phyloP scores from a whole-genome alignment of 768 basidiomycete species.

The Phylloporus scabripes region DNA sequence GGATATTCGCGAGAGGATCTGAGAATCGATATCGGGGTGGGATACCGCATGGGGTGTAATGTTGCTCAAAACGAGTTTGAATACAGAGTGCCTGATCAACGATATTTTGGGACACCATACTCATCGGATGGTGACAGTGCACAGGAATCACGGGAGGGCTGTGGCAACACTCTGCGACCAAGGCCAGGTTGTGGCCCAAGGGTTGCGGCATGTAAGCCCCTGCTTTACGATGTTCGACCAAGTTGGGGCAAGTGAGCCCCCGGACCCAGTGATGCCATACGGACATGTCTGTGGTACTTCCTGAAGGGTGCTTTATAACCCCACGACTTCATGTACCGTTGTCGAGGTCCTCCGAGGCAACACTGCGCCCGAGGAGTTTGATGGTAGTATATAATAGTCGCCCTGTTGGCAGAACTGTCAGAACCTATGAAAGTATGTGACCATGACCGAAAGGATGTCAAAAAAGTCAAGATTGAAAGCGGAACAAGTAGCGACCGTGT shows the following conservation, averaged over 20 bases:
- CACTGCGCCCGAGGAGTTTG: neutral
- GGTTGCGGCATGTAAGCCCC: neutral
- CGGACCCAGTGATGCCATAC: neutral
- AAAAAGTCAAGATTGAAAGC: neutral
- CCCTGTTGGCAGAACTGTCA: neutral
- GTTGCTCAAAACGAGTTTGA: slow-evolving; percentile 6
- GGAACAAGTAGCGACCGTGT: neutral
- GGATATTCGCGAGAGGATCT: slow-evolving; percentile 26
- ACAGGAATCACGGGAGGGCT: neutral
- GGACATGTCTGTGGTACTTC: neutral
- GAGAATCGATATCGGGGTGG: slow-evolving; percentile 11
- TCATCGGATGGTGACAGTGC: slow-evolving; percentile 1
- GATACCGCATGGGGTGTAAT: slow-evolving; percentile 5
- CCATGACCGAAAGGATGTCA: neutral
- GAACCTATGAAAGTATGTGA: neutral
- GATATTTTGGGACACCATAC: slow-evolving; percentile 14
- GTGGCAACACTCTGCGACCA: neutral
- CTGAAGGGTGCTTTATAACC: neutral
- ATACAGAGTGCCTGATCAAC: slow-evolving; percentile 18
- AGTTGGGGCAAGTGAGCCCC: neutral
- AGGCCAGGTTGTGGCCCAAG: neutral
- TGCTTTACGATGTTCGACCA: neutral
- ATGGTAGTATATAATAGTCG: neutral
- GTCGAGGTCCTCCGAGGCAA: neutral
- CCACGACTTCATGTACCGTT: neutral